Base-by-base conservation (phyloP, 257 asterid genomes). In the Linderniella brevidens region DNA sequence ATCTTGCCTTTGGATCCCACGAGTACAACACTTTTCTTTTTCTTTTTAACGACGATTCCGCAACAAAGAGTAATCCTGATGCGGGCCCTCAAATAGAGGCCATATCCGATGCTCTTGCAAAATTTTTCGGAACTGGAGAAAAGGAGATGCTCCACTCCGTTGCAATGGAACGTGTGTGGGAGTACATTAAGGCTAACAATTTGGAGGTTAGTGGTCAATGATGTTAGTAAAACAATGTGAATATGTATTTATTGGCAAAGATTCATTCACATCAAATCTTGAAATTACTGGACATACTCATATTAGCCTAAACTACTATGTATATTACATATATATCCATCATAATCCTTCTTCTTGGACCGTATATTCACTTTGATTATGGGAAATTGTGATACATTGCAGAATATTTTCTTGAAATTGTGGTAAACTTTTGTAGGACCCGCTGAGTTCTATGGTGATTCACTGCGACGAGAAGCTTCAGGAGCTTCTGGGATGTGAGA, bases 1-100 rank as follows among this genome's bases (percentile, higher is more conserved):
- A 86, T 86, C 35, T 61, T 66, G 9, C 61, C 88, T 4, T 86
- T 74, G 25, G 92, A 78, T 39, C 77, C 86, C 17, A 44, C 69
- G 17, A 11, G 56, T 35, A 49, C 16, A 15, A 5, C 8, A 15
- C 29, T 11, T 13, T 10, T 45, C 10, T 17, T 8, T n/a, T n/a
- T n/a, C n/a, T n/a, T n/a, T n/a, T n/a, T n/a, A n/a, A n/a, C n/a
- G 16, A 45, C 1, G 11, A 15, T 45, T 43, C 18, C 16, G 29
- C 32, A 25, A 25, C 32, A 25, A 25, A 25, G 32, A 25, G 32
- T 25, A 25, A 25, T 6, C 6, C 32, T 25, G 32, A 25, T 25
- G 32, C 32, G 32, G 32, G 32, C 32, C 32, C 3, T 25, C 32
- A 25, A 25, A 2, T 6, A 25, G 32, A 25, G 32, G 6, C 32